Evolutionary conservation across 768 basidiomycete species (phyloP).

Genomic region (Lactarius evosmus): DNA sequence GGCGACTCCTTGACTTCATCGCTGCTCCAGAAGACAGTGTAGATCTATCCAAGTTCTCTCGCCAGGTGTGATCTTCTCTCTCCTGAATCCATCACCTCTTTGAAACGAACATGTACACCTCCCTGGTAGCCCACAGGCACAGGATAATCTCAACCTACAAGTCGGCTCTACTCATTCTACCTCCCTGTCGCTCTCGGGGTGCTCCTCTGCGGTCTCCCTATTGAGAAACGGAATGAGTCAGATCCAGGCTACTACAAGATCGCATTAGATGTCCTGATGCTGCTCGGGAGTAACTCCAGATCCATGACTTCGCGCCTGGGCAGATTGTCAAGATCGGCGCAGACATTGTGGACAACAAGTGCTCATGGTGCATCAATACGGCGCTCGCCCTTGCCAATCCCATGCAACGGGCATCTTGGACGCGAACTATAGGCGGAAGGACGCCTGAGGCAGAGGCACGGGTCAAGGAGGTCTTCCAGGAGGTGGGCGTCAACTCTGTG

Average conservation of each 20-base stretch:
- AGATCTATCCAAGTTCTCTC: conserved; percentile 81
- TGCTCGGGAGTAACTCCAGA: conserved; percentile 98
- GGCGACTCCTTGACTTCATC: conserved; percentile 93
- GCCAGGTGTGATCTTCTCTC: conserved; percentile 52
- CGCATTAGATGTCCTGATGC: conserved; percentile 79
- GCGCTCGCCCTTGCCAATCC: conserved; percentile 51
- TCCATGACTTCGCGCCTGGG: conserved; percentile 94
- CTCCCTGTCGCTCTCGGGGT: conserved; percentile 95
- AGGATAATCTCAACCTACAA: conserved; percentile 93
- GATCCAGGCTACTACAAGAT: conserved; percentile 67
- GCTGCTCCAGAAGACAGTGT: conserved; percentile 93
- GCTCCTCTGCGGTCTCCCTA: conserved; percentile 66
- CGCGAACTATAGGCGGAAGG: conserved; percentile 62
- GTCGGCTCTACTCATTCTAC: conserved; percentile 98
- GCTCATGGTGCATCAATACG: too few relatives aligned
- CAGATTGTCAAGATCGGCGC: conserved; percentile 96
- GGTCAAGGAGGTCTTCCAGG: conserved; percentile 79
- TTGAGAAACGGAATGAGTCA: conserved; percentile 44
- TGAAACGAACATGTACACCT: neutral
- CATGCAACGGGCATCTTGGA: conserved; percentile 59
- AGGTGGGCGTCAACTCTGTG: conserved; percentile 57
- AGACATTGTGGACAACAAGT: too few relatives aligned
- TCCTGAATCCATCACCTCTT: neutral
- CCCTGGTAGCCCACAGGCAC: conserved; percentile 50
- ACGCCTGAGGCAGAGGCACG: conserved; percentile 55